phyloP scores from a whole-genome alignment of 2,329 filamentous ascomycete species.

The Magnaporthales sp. region DNA sequence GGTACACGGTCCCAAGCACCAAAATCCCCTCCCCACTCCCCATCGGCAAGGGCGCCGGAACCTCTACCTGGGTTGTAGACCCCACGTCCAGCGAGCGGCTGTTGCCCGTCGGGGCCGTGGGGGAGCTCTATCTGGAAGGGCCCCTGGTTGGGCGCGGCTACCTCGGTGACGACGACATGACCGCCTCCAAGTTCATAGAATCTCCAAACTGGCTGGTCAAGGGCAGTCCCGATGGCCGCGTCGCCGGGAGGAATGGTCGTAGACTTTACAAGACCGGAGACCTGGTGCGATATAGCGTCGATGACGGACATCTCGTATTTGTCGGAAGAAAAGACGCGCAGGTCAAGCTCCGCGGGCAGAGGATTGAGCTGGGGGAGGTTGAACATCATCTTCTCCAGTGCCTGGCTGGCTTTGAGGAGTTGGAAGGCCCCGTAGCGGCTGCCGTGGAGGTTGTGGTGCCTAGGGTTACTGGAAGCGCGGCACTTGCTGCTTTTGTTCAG shows the following conservation, averaged over 20 bases:
- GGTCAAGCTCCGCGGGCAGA: constrained; percentile 2
- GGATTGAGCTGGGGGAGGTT: background rate
- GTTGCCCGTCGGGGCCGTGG: background rate
- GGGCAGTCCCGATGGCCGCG: background rate
- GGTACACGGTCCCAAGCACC: background rate
- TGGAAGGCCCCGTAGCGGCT: background rate
- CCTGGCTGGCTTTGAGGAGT: background rate
- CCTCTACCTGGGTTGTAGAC: constrained; percentile 22
- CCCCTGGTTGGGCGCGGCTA: background rate
- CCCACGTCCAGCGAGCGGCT: constrained; percentile 12
- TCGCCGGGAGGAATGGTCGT: background rate
- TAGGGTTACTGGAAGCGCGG: background rate
- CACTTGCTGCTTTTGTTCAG: background rate
- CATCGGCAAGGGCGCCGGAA: constrained; percentile 12
- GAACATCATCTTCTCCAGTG: background rate
- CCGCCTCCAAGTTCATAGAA: background rate
- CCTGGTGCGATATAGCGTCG: background rate
- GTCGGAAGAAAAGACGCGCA: background rate
- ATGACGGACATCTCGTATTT: background rate
- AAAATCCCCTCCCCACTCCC: constrained; percentile 10
- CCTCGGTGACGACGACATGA: background rate
- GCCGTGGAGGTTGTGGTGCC: background rate
- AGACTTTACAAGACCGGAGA: constrained; percentile 1
- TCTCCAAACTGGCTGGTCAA: background rate
- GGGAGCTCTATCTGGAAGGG: background rate